These are phyloP conservation scores for Pontederia crassipes DNA, from an alignment of 176 grass and related monocot genomes.

Conservation along the genomic window DNA sequence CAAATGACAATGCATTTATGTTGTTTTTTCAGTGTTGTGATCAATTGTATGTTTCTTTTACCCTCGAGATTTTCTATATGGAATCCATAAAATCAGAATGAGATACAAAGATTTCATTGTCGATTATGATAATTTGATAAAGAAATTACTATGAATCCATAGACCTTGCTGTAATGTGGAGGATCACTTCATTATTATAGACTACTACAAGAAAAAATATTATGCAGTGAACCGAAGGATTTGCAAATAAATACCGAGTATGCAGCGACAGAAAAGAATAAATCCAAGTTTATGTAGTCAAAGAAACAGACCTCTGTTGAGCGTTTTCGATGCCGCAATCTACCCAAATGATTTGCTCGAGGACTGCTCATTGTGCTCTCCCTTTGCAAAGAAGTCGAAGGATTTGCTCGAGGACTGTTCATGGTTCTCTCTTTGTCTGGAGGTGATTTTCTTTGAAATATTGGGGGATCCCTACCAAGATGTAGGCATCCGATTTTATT, in stretches of 20 bases:
- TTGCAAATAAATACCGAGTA: background rate
- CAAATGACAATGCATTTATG: too few species aligned
- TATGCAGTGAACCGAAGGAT: background rate
- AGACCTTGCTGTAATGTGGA: background rate
- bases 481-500: too few species aligned
- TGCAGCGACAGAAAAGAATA: background rate
- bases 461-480: too few species aligned
- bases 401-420: too few species aligned
- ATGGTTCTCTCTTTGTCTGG: too few species aligned
- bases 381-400: constrained; percentile 6
- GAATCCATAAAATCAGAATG: too few species aligned
- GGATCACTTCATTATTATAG: background rate
- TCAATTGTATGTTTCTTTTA: too few species aligned
- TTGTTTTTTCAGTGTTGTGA: too few species aligned
- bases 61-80: too few species aligned
- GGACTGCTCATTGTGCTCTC: constrained; percentile 19
- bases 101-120: background rate
- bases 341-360: constrained; percentile 31
- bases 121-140: background rate
- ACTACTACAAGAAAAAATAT: background rate
- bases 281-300: background rate
- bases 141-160: background rate
- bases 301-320: constrained; percentile 22
- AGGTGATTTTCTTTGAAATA: too few species aligned
- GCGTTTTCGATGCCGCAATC: constrained; percentile 34